Conservation (phyloP, 306 rosid genomes). For the Begonia masoniana region DNA sequence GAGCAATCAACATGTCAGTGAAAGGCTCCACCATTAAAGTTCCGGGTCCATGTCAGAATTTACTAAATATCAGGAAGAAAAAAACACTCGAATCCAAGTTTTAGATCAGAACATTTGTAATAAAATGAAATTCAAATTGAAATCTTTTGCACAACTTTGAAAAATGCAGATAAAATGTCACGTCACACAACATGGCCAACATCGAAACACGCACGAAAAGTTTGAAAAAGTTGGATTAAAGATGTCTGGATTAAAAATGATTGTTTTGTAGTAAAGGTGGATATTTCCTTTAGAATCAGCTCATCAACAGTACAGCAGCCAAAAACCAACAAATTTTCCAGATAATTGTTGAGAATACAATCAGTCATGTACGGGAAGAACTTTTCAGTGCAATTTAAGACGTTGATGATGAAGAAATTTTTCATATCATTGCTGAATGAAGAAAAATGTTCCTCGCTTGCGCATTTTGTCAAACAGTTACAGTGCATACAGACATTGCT, state of each 20-base stretch:
- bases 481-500: neutral
- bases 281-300: constrained; percentile 18
- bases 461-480: neutral
- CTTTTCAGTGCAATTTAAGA: constrained; percentile 1
- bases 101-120: too few relatives aligned
- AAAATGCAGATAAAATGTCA: constrained; percentile 3
- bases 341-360: constrained; percentile 4
- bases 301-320: constrained; percentile 18
- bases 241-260: constrained; percentile 21
- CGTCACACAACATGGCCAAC: constrained; percentile 26
- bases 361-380: neutral
- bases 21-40: constrained; percentile 53
- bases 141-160: constrained; percentile 17
- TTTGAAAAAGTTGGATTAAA: constrained; percentile 11
- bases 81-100: neutral
- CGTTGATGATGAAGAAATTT: neutral
- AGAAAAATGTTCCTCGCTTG: neutral
- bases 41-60: constrained; percentile 45
- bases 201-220: constrained; percentile 29
- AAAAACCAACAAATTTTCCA: constrained; percentile 4
- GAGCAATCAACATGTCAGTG: constrained; percentile 31
- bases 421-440: neutral
- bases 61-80: constrained; percentile 36
- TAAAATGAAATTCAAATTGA: constrained; percentile 13
- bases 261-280: constrained; percentile 8